phyloP scores from a whole-genome alignment of 805 yeast genomes.

The Candida maris region DNA sequence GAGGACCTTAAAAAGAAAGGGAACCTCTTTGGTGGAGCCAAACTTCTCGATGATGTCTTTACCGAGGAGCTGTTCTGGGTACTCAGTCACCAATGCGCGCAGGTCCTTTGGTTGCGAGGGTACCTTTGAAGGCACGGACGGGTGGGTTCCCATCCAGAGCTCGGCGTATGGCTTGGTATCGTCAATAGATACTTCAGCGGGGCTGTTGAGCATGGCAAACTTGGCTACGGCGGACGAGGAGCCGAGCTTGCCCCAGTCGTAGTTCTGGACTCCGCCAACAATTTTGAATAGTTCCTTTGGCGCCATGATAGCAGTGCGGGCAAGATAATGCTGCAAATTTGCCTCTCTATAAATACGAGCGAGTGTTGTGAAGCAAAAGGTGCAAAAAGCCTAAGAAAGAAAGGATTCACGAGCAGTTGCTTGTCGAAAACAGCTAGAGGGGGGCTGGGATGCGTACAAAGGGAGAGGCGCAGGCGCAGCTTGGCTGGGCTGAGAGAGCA shows the following conservation, averaged over 20 bases:
- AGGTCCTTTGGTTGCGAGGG: constrained; percentile 51
- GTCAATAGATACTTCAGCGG: constrained; percentile 51
- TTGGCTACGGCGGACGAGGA: constrained; percentile 82
- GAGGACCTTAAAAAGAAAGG: constrained; percentile 90
- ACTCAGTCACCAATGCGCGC: constrained; percentile 58
- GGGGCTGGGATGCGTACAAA: too few relatives aligned
- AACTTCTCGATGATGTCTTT: constrained; percentile 57
- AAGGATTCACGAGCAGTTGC: too few relatives aligned
- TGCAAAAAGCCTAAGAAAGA: too few relatives aligned
- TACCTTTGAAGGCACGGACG: constrained; percentile 75
- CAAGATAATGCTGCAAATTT: too few relatives aligned
- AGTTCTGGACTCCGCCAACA: constrained; percentile 36
- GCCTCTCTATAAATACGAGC: too few relatives aligned
- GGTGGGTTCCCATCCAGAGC: constrained; percentile 99
- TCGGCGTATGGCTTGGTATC: constrained; percentile 90
- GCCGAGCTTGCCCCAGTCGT: constrained; percentile 66
- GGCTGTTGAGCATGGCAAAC: constrained; percentile 71
- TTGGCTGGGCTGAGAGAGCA: too few relatives aligned
- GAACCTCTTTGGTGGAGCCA: constrained; percentile 68
- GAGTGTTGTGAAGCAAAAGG: too few relatives aligned
- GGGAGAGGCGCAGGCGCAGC: too few relatives aligned
- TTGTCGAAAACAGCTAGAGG: too few relatives aligned
- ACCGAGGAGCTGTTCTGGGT: constrained; percentile 62
- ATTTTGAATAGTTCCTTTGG: constrained; percentile 29
- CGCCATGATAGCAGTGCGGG: too few relatives aligned